phyloP scores from a whole-genome alignment of 139 green algal species.

The Microglena sp. region DNA sequence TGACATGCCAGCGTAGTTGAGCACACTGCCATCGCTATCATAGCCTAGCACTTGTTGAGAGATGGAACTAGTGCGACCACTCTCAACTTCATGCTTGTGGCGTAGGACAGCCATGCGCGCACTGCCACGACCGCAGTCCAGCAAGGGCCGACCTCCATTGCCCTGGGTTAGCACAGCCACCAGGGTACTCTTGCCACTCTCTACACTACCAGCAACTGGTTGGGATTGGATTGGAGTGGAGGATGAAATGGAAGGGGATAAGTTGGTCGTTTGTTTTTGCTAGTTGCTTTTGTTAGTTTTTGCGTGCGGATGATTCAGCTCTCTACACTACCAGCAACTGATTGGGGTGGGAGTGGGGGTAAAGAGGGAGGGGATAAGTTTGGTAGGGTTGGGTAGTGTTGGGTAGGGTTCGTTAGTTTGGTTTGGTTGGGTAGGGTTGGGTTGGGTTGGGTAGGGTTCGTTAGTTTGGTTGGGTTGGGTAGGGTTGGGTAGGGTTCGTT shows the following conservation, averaged over 20 bases:
- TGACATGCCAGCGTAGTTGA: slow-evolving; percentile 49
- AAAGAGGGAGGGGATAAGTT: not conserved
- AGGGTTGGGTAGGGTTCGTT: too few relatives aligned
- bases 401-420: too few relatives aligned
- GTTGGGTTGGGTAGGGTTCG: too few relatives aligned
- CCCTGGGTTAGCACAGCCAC: slow-evolving; percentile 70
- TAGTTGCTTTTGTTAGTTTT: not conserved
- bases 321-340: slow-evolving; percentile 60
- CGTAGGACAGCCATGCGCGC: slow-evolving; percentile 66
- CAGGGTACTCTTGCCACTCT: slow-evolving; percentile 72
- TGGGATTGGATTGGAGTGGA: not conserved
- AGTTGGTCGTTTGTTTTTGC: too few relatives aligned
- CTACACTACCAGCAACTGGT: slow-evolving; percentile 54
- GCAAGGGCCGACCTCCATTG: slow-evolving; percentile 40
- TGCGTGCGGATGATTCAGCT: not conserved
- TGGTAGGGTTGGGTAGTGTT: too few relatives aligned
- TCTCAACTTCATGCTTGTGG: slow-evolving; percentile 85
- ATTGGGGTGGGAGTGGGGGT: not conserved
- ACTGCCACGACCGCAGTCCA: slow-evolving; percentile 67
- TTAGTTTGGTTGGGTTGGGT: too few relatives aligned
- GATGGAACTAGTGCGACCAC: slow-evolving; percentile 62
- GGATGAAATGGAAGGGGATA: not conserved
- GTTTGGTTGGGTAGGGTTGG: too few relatives aligned
- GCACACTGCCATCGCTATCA: slow-evolving; percentile 39
- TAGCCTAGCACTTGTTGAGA: slow-evolving; percentile 63